Evolutionary conservation across 176 grass and related monocot species (phyloP).

Genomic region (Aegilops tauschii): DNA sequence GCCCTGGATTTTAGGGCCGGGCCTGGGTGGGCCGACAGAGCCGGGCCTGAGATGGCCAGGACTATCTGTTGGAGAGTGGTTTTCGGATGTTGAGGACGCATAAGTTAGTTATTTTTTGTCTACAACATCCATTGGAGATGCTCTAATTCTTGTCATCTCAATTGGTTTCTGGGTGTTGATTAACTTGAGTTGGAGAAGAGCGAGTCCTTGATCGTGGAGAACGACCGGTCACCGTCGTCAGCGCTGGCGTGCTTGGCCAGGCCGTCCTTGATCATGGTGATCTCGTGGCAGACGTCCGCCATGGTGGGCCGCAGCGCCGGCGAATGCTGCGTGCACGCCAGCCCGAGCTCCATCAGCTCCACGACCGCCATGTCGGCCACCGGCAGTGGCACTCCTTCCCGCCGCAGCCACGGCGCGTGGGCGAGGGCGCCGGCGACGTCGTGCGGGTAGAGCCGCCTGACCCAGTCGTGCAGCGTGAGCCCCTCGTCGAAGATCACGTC

Average conservation of each 20-base stretch:
- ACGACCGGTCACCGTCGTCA: not conserved
- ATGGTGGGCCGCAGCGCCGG: conserved; percentile 69
- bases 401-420: conserved; percentile 27
- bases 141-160: too few species aligned
- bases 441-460: conserved; percentile 59
- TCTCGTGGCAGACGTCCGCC: conserved; percentile 64
- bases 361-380: conserved; percentile 32
- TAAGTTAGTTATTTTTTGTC: too few species aligned
- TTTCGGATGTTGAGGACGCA: too few species aligned
- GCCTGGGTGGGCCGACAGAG: too few species aligned
- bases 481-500: conserved; percentile 81
- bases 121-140: too few species aligned
- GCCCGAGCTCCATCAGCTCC: conserved; percentile 77
- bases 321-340: conserved; percentile 79
- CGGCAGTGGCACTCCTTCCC: not conserved
- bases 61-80: too few species aligned
- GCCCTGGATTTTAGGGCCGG: too few species aligned
- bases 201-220: conserved; percentile 31
- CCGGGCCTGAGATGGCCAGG: too few species aligned
- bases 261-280: conserved; percentile 64
- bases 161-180: too few species aligned
- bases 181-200: conserved; percentile 30
- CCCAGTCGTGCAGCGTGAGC: conserved; percentile 82
- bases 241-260: conserved; percentile 17
- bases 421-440: conserved; percentile 47